phyloP scores from a whole-genome alignment of 495 filamentous ascomycete genomes.

The Neurospora hispaniola region DNA sequence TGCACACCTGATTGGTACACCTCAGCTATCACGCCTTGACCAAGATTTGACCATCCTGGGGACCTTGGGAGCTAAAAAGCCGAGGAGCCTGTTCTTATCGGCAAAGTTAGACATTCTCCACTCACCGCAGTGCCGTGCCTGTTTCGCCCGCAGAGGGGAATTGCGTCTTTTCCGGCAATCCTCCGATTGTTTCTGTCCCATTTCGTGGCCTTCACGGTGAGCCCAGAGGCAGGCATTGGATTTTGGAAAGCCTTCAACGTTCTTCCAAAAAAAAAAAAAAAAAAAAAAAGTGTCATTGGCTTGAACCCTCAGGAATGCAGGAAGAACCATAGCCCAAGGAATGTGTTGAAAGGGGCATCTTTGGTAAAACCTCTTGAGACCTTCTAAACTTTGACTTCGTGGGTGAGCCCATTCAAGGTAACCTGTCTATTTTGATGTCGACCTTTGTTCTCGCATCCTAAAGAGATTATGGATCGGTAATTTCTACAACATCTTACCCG shows the following conservation, averaged over 20 bases:
- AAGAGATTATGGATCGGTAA: background rate
- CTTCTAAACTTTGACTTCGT: background rate
- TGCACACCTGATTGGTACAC: conserved; percentile 19
- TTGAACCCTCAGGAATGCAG: background rate
- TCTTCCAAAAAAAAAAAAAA: background rate
- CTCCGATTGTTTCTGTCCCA: background rate
- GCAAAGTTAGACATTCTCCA: background rate
- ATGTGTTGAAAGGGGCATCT: background rate
- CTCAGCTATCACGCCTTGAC: conserved; percentile 5
- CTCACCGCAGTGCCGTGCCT: background rate
- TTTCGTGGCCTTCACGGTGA: background rate
- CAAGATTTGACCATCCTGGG: background rate
- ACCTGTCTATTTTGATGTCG: background rate
- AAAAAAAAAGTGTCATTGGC: background rate
- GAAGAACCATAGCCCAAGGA: background rate
- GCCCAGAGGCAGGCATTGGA: background rate
- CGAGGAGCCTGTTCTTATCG: background rate
- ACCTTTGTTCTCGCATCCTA: background rate
- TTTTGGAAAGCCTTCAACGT: background rate
- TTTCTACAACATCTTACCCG: background rate
- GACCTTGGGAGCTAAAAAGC: background rate
- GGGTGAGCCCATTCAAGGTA: background rate
- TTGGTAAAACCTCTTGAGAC: background rate
- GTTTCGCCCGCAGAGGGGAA: background rate
- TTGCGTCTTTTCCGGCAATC: background rate